Base-by-base conservation (phyloP, 257 asterid species). In the Cruciata laevipes region DNA sequence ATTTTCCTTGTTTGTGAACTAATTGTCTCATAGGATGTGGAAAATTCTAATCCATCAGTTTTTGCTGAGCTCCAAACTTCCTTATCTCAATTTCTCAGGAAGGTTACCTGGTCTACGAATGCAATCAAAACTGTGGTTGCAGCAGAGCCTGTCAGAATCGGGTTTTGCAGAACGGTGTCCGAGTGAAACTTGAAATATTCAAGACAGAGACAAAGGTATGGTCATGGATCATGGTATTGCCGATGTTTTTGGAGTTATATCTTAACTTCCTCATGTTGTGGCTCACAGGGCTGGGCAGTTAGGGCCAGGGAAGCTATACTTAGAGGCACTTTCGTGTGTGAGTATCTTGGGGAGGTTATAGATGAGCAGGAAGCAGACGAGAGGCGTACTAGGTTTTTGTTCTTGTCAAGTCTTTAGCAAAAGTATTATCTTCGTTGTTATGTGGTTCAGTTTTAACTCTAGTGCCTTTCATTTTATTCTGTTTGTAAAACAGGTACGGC, bases 271-370 rank as follows among this genome's bases (percentile, higher is more conserved):
- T 73, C n/a, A 67, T 61, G 52, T 65, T 64, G 63, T 74, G 76
- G 78, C 63, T 83, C 40, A 13, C 81, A 94, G 99, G 99, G 98
- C 67, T 94, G 99, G 99, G 99, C 96, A 25, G 93, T 94, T 60
- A 84, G 98, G 84, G 89, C 96, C 21, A 77, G 95, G 72, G 89
- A 87, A 79, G 82, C 96, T 67, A 86, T 90, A 75, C 81, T 80
- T 59, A 85, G 98, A 18, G 99, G 98, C 66, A 85, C 96, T 51
- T 94, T 94, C 59, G 92, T 94, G 62, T 94, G 99, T 27, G 99
- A 94, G 86, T 94, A 83, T 70, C 72, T 94, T 60, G 99, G 99
- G 51, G 99, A 94, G 86, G 89, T 94, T 67, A 82, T 94, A 69
- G 89, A 82, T 67, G 90, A 83, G 81, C 82, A 80, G 14, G 98